Evolutionary conservation across 805 yeast species (phyloP), one percentile per base, ranked within the genome.

Genomic region (Wickerhamomyces subpelliculosus): DNA sequence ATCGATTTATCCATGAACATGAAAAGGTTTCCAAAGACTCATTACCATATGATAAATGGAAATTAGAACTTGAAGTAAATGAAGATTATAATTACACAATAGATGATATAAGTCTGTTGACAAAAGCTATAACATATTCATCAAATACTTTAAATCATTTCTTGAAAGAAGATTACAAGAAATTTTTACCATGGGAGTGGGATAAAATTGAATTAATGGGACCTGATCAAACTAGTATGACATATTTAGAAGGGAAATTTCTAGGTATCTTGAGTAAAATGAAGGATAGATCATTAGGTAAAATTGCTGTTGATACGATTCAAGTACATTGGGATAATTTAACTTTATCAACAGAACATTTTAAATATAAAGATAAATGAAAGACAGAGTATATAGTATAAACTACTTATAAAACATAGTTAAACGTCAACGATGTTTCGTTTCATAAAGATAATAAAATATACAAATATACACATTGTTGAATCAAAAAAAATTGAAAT

Each of bases 71-170:
- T 13, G 68, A 68, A 14, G 66, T 70, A 12, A 66, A 70, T 46
- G 86, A 80, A 48, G 49, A 62, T 7, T 80, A 80, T 49, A 47
- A 52, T 14, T 73, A 57, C 41, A 49, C 65, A 2, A 46, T 44
- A 13, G 35, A 47, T 0, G 84, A 79, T 34, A 38, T 57, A 8
- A 45, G 51, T 14, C 14, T 48, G 5, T 41, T 70, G 1, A 51
- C 70, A 19, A 40, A 48, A 37, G 62, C 64, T 4, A 41, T 49
- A 1, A 55, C 57, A 29, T 36, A 39, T 5, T 42, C 57, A 0
- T 35, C 58, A 8, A 57, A 54, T 29, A 16, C 34, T 3, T 37
- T 51, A 6, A 31, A 41, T 2, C 22, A 46, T 23, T 30, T 44
- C 14, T 20, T 52, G 14, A 24, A 38, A 2, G 34, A 46, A 5